A percentile compares a stretch with the other conserved stretches of the same genome.
Evolutionary conservation across 768 basidiomycete species (phyloP).

Genomic region (Royoungia palumana): DNA sequence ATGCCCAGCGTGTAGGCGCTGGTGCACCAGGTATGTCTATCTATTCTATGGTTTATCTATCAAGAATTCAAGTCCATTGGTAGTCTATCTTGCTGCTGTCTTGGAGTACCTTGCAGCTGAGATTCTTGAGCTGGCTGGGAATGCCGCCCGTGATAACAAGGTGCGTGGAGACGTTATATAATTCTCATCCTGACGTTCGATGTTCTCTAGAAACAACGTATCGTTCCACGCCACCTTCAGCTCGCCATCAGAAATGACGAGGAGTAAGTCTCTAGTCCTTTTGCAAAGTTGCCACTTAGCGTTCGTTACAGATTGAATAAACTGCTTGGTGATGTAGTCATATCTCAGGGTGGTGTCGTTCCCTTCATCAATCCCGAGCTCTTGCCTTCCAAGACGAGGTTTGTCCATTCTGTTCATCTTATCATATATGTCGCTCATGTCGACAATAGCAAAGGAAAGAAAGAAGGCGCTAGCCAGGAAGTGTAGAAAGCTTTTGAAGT

Average conservation of each 20-base stretch:
- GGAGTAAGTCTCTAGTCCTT: conserved; percentile 45
- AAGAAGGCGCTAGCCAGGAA: conserved; percentile 32
- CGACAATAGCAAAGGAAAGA: conserved; percentile 31
- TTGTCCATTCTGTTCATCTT: neutral
- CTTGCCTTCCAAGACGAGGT: conserved; percentile 32
- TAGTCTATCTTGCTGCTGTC: conserved; percentile 87
- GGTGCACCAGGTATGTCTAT: conserved; percentile 69
- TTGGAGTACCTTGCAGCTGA: conserved; percentile 92
- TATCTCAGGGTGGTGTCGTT: conserved; percentile 88
- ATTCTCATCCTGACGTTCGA: neutral
- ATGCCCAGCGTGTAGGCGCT: conserved; percentile 83
- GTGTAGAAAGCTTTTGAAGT: conserved; percentile 18
- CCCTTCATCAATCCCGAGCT: conserved; percentile 57
- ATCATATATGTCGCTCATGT: conserved; percentile 3
- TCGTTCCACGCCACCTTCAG: conserved; percentile 89
- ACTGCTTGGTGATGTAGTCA: conserved; percentile 81
- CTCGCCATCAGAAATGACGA: conserved; percentile 91
- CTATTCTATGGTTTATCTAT: conserved; percentile 9
- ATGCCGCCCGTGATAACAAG: conserved; percentile 52
- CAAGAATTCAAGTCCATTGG: neutral
- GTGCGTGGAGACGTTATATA: conserved; percentile 5
- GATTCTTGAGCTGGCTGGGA: conserved; percentile 89
- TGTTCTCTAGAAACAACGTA: conserved; percentile 72
- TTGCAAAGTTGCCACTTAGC: neutral
- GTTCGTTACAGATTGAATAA: conserved; percentile 54